These are phyloP conservation scores for Quercus tomentella DNA, from an alignment of 331 rosid genomes.

Conservation along the genomic window DNA sequence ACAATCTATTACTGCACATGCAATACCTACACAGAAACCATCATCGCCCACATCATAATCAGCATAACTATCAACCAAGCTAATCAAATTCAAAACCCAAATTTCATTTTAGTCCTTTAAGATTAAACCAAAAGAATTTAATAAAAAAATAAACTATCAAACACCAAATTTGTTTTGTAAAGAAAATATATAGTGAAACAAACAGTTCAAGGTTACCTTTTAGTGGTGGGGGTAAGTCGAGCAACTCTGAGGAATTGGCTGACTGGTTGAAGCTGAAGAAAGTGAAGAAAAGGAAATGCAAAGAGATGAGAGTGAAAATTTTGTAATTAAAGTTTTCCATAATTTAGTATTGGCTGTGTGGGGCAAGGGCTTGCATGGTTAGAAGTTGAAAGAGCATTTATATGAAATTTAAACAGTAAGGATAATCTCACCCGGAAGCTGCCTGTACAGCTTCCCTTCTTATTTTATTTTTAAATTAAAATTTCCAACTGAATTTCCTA, in stretches of 20 bases:
- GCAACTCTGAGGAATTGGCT: not conserved
- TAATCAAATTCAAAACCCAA: not conserved
- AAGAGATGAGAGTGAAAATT: not conserved
- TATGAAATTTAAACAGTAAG: not conserved
- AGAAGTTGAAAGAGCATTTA: not conserved
- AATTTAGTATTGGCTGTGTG: not conserved
- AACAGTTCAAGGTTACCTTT: constrained; percentile 9
- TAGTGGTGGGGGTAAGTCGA: not conserved
- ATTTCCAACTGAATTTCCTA: not conserved
- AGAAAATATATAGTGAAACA: too few species aligned
- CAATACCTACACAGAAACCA: constrained; percentile 9
- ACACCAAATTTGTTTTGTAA: too few species aligned
- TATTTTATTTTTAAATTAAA: not conserved
- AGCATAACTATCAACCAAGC: too few species aligned
- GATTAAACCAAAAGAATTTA: not conserved
- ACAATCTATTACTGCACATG: constrained; percentile 20
- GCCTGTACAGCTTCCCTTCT: not conserved
- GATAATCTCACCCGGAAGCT: not conserved
- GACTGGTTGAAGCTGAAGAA: not conserved
- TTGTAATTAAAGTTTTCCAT: constrained; percentile 9
- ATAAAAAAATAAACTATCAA: not conserved
- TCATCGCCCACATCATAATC: not conserved
- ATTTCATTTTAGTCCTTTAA: not conserved
- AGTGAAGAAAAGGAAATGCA: constrained; percentile 21
- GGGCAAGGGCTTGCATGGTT: not conserved